A percentile compares a stretch with the other conserved stretches of the same genome.
Evolutionary conservation across 2,329 filamentous ascomycete genomes (phyloP).

Genomic region (Penicillium sp.): DNA sequence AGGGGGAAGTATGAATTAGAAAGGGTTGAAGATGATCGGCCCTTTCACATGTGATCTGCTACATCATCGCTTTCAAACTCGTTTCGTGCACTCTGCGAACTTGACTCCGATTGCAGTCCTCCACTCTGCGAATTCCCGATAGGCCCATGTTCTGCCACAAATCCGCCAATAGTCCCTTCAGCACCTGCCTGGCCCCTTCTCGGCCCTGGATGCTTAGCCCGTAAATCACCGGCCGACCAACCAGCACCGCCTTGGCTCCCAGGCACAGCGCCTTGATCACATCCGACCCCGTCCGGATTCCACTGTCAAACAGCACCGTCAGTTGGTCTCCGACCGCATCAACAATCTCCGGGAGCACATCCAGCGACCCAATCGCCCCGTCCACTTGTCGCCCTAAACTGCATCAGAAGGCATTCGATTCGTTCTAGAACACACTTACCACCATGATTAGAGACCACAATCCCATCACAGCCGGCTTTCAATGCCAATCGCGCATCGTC

Average conservation of each 20-base stretch:
- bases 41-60: slow-evolving; percentile 14
- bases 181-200: slow-evolving; percentile 55
- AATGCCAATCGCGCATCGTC: slow-evolving; percentile 51
- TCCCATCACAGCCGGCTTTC: slow-evolving; percentile 51
- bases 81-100: slow-evolving; percentile 39
- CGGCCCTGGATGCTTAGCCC: slow-evolving; percentile 59
- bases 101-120: slow-evolving; percentile 36
- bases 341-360: slow-evolving; percentile 62
- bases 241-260: slow-evolving; percentile 60
- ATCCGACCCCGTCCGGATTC: slow-evolving; percentile 53
- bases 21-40: neutral
- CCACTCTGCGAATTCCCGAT: slow-evolving; percentile 49
- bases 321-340: slow-evolving; percentile 57
- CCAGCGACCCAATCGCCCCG: slow-evolving; percentile 53
- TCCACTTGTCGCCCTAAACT: slow-evolving; percentile 50
- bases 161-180: slow-evolving; percentile 55
- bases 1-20: neutral
- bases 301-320: slow-evolving; percentile 55
- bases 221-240: slow-evolving; percentile 62
- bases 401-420: neutral
- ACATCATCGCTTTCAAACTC: slow-evolving; percentile 38
- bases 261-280: slow-evolving; percentile 55
- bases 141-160: slow-evolving; percentile 60
- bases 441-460: slow-evolving; percentile 58
- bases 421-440: slow-evolving; percentile 28